Evolutionary conservation across 805 yeast genomes (phyloP).

Genomic region (Candida andamanensis): DNA sequence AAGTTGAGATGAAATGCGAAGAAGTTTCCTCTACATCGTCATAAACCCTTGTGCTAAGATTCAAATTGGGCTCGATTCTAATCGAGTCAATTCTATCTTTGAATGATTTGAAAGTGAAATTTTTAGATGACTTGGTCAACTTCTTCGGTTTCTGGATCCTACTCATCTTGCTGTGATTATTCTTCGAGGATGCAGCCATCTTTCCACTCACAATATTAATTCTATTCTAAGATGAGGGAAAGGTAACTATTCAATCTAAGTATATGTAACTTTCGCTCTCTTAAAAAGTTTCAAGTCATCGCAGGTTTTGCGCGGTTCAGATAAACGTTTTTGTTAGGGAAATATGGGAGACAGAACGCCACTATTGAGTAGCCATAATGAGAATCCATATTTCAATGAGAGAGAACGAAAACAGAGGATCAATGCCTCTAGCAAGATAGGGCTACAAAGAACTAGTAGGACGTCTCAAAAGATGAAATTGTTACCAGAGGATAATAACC

Average conservation of each 20-base stretch:
- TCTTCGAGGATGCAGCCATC: constrained; percentile 5
- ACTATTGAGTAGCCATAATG: constrained; percentile 7
- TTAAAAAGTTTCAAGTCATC: too few species aligned
- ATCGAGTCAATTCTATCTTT: constrained; percentile 79
- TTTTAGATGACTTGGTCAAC: constrained; percentile 24
- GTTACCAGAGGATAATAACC: constrained; percentile 41
- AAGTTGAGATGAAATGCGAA: constrained; percentile 74
- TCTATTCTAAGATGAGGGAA: too few species aligned
- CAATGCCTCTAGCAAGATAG: constrained; percentile 36
- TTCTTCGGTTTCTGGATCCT: background rate
- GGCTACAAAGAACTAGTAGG: constrained; percentile 70
- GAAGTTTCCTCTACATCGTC: constrained; percentile 55
- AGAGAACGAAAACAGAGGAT: constrained; percentile 1
- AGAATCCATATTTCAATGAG: constrained; percentile 11
- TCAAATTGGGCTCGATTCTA: constrained; percentile 68
- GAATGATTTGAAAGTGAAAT: constrained; percentile 67
- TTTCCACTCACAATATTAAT: too few species aligned
- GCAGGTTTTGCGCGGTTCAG: too few species aligned
- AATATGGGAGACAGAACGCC: constrained; percentile 11
- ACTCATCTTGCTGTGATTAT: constrained; percentile 1
- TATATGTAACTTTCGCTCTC: too few species aligned
- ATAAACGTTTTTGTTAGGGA: too few species aligned
- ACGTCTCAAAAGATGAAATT: constrained; percentile 69
- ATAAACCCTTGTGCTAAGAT: constrained; percentile 53
- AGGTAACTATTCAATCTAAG: too few species aligned